A percentile compares a stretch with the other conserved stretches of the same genome.
Conservation (phyloP, 176 grass and related monocot genomes). For the Aegilops speltoides region DNA sequence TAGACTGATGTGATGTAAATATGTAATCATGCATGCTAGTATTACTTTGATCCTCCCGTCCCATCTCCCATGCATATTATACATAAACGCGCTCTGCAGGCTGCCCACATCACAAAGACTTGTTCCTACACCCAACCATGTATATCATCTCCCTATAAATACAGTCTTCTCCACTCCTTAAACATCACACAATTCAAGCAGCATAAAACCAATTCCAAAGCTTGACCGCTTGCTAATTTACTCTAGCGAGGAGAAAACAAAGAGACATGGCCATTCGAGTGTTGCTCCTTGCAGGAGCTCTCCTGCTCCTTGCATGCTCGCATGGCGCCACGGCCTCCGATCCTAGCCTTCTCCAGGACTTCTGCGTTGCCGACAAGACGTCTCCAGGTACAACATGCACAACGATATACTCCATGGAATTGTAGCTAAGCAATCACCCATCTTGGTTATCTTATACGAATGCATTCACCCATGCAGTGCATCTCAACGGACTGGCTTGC, state of each 20-base stretch:
- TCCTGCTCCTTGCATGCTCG: not conserved
- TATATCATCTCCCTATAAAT: not conserved
- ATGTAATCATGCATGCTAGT: too few species aligned
- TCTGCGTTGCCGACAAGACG: not conserved
- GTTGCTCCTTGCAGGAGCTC: not conserved
- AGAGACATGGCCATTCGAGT: not conserved
- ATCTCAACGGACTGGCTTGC: conserved; percentile 14
- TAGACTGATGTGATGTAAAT: too few species aligned
- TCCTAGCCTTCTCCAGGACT: conserved; percentile 2
- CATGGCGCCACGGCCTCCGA: not conserved
- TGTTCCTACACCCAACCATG: too few species aligned
- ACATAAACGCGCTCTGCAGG: too few species aligned
- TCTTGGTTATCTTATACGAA: not conserved
- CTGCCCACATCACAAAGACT: too few species aligned
- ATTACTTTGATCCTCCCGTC: too few species aligned
- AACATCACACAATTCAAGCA: not conserved
- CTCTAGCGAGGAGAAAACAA: not conserved
- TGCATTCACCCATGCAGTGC: not conserved
- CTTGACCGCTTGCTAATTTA: not conserved
- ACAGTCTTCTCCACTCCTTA: not conserved
- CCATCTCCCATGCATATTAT: too few species aligned
- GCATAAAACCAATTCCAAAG: not conserved
- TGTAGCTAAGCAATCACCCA: not conserved
- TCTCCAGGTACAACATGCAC: not conserved
- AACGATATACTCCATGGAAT: not conserved